These are phyloP conservation scores for Clavispora vitiphila DNA, from an alignment of 805 yeast species.

Conservation along the genomic window DNA sequence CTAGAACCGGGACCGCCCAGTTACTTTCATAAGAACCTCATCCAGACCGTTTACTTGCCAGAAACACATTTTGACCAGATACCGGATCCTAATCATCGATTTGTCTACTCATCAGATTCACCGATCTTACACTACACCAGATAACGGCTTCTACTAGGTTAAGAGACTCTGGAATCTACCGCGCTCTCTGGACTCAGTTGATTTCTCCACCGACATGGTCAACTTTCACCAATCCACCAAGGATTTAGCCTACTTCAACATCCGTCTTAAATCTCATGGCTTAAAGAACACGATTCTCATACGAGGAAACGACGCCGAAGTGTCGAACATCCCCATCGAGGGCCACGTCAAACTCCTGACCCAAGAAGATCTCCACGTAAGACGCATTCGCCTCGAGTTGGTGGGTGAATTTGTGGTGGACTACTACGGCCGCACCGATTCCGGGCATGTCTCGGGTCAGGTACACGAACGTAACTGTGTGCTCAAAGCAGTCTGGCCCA, in stretches of 20 bases:
- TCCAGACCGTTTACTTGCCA: background rate
- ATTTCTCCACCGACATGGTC: too few species aligned
- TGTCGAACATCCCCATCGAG: slow-evolving; percentile 37
- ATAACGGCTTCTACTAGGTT: too few species aligned
- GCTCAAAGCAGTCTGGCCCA: slow-evolving; percentile 44
- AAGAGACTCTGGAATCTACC: too few species aligned
- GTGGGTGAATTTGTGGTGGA: slow-evolving; percentile 41
- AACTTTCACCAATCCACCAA: slow-evolving; percentile 14
- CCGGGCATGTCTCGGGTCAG: slow-evolving; percentile 27
- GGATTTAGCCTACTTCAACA: slow-evolving; percentile 31
- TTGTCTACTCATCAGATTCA: too few species aligned
- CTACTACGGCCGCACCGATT: slow-evolving; percentile 30
- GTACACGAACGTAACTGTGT: slow-evolving; percentile 36
- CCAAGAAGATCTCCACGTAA: slow-evolving; percentile 38
- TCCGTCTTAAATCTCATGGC: slow-evolving; percentile 34
- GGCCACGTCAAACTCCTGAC: slow-evolving; percentile 46
- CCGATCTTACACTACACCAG: too few species aligned
- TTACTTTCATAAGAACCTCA: too few species aligned
- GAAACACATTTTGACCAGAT: too few species aligned
- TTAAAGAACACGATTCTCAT: slow-evolving; percentile 39
- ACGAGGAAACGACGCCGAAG: slow-evolving; percentile 41
- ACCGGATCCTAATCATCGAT: too few species aligned
- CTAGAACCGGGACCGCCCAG: too few species aligned
- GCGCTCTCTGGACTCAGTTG: too few species aligned
- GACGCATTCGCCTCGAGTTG: slow-evolving; percentile 33